phyloP scores from a whole-genome alignment of 176 grass and related monocot genomes.

The Aegilops longissima region DNA sequence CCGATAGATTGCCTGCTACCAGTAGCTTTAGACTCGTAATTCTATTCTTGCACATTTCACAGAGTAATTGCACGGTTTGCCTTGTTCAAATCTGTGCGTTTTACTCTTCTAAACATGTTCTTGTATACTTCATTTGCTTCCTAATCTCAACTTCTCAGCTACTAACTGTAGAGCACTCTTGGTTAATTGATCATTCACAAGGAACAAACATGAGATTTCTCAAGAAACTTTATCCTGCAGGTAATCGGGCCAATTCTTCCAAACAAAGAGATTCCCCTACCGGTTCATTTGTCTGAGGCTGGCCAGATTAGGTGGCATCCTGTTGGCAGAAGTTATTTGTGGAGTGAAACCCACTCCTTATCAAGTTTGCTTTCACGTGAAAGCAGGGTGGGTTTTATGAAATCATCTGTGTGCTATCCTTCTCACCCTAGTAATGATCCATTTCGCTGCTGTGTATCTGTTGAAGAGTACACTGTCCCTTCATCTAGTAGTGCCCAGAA shows the following conservation, averaged over 20 bases:
- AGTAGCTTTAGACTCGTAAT: not conserved
- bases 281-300: constrained; percentile 92
- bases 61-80: not conserved
- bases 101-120: not conserved
- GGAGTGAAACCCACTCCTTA: constrained; percentile 81
- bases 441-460: constrained; percentile 92
- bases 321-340: constrained; percentile 75
- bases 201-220: constrained; percentile 30
- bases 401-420: constrained; percentile 97
- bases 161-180: not conserved
- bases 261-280: constrained; percentile 80
- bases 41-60: not conserved
- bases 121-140: not conserved
- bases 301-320: constrained; percentile 96
- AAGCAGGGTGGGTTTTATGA: constrained; percentile 84
- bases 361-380: constrained; percentile 87
- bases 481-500: constrained; percentile 44
- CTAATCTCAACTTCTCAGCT: constrained; percentile 4
- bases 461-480: constrained; percentile 75
- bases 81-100: constrained; percentile 12
- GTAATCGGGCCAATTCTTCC: constrained; percentile 84
- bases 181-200: not conserved
- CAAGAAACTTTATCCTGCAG: constrained; percentile 51
- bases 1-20: not conserved
- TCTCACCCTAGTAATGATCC: constrained; percentile 87